Base-by-base conservation (phyloP, 2,329 filamentous ascomycete genomes). In the Monosporascus ibericus region DNA sequence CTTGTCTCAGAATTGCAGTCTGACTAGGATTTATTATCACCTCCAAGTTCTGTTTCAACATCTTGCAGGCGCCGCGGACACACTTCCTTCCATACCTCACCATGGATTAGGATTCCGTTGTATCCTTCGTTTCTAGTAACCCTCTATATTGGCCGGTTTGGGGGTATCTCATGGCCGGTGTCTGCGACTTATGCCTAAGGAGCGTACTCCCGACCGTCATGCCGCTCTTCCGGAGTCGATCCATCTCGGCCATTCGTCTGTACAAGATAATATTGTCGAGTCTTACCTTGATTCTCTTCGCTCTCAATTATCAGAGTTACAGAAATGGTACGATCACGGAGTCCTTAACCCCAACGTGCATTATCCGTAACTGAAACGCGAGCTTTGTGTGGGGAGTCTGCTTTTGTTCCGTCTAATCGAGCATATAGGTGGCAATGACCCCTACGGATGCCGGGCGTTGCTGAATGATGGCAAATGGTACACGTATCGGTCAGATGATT, bases 401-500 rank as follows among this genome's bases (percentile, higher is more conserved):
- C 42, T 22, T 24, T n/a, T 34, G 30, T 48, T 47, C 15, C 24
- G 58, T 49, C 57, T 65, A 48, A 63, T 50, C 3, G 0, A 6
- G 9, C 24, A 17, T 25, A 40, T 44, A 67, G 63, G 56, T 39
- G 57, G 49, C 49, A 17, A 52, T 42, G 63, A 67, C 52, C 60
- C 59, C 1, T 57, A 58, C 40, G 53, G 55, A 49, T 67, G 65
- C 53, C 58, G 50, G 30, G 57, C 62, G 25, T 60, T 68, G 47
- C 46, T 68, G 39, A 57, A 58, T 40, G 53, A 64, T 20, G 64
- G 64, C 14, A 48, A 49, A 14, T 67, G 64, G 65, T 56, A 62
- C 34, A 56, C 56, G 8, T 25, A 48, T 5, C 34, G 24, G n/a
- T 49, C 42, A 2, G 42, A 54, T 27, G 48, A 53, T 18, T 48